Percentiles rank a stretch among this genome's conserved stretches.
These are phyloP conservation scores for Ensete glaucum DNA, from an alignment of 176 grass and related monocot genomes.

Conservation along the genomic window DNA sequence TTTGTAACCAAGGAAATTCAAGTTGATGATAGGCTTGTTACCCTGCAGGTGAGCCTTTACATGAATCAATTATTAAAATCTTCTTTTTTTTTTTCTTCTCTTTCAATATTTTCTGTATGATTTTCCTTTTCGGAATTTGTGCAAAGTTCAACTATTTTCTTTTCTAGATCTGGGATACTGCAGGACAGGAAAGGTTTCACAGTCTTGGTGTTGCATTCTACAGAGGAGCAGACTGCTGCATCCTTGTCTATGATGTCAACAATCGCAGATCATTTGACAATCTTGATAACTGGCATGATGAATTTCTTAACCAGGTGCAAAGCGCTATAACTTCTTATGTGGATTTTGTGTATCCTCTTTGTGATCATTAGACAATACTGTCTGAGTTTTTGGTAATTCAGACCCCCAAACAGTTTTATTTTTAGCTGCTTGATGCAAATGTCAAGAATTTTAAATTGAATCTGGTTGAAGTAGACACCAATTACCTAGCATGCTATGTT, in stretches of 20 bases:
- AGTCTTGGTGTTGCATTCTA: conserved; percentile 86
- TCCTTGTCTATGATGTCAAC: conserved; percentile 83
- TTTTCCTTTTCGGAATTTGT: too few species aligned
- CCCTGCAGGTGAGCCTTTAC: conserved; percentile 45
- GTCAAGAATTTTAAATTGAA: too few species aligned
- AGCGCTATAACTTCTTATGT: conserved; percentile 16
- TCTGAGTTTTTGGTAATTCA: too few species aligned
- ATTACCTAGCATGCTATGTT: too few species aligned
- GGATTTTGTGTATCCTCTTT: neutral
- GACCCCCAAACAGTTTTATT: too few species aligned
- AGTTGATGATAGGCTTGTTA: conserved; percentile 69
- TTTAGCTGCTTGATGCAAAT: too few species aligned
- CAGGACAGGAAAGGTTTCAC: conserved; percentile 89
- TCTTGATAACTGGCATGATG: conserved; percentile 63
- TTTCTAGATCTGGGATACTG: conserved; percentile 82
- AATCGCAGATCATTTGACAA: conserved; percentile 49
- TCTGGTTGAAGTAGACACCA: too few species aligned
- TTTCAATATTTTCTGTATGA: too few species aligned
- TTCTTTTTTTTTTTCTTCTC: too few species aligned
- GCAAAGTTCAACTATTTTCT: neutral
- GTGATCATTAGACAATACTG: too few species aligned
- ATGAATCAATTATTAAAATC: too few species aligned
- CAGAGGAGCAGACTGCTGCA: conserved; percentile 74
- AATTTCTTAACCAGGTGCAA: conserved; percentile 77
- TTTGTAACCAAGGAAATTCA: conserved; percentile 81